phyloP scores from a whole-genome alignment of 1,284 basidiomycete genomes.

The Ceratobasidium theobromae region DNA sequence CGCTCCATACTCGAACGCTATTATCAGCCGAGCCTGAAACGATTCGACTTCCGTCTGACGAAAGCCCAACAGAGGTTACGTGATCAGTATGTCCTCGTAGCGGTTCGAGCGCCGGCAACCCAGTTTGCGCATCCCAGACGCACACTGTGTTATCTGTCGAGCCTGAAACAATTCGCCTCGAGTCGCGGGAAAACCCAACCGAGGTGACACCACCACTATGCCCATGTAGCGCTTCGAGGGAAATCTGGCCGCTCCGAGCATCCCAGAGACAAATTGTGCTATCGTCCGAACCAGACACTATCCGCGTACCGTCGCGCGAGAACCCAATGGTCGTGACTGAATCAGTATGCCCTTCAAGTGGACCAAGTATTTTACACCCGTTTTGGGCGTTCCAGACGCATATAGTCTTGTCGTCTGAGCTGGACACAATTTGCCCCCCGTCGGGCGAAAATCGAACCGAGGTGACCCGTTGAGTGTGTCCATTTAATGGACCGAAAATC shows the following conservation, averaged over 20 bases:
- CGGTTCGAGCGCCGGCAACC: no score
- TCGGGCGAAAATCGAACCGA: slow-evolving; percentile 30
- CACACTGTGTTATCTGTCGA: not conserved
- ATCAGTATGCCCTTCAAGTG: not conserved
- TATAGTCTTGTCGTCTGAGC: slow-evolving; percentile 14
- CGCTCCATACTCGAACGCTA: no score
- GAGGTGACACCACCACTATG: not conserved
- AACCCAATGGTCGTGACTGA: no score
- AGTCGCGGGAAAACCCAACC: not conserved
- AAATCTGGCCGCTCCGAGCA: not conserved
- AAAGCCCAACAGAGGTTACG: no score
- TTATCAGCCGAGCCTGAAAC: no score
- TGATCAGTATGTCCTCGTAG: no score
- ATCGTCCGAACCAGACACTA: no score
- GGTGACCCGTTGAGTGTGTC: no score
- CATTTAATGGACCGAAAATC: no score
- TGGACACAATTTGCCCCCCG: slow-evolving; percentile 1
- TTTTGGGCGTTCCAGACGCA: slow-evolving; percentile 21
- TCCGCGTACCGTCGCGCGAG: no score
- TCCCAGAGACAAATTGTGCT: no score
- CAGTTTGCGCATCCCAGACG: not conserved
- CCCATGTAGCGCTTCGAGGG: not conserved
- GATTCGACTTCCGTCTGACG: no score
- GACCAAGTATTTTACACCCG: not conserved
- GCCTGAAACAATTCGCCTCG: not conserved